phyloP scores from a whole-genome alignment of 441 rosid genomes.

The Adansonia gregorii region DNA sequence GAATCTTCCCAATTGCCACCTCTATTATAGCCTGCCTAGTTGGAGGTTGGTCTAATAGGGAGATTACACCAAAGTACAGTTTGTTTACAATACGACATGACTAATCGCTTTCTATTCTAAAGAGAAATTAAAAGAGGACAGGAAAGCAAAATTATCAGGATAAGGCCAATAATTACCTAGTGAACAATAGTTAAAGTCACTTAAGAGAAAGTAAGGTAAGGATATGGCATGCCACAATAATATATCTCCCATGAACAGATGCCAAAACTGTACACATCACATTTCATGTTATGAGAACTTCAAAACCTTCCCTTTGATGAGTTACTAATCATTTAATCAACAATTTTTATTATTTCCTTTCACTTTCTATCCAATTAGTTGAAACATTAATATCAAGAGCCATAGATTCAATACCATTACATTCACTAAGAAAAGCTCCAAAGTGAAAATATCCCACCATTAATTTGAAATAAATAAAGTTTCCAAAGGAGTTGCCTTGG shows the following conservation, averaged over 20 bases:
- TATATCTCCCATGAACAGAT: conserved; percentile 50
- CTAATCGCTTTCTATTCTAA: neutral
- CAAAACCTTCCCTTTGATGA: conserved; percentile 29
- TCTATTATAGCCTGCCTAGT: too few relatives aligned
- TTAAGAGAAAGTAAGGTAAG: conserved; percentile 89
- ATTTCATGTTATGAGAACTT: conserved; percentile 92
- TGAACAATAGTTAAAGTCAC: conserved; percentile 91
- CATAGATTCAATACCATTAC: neutral
- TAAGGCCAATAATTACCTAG: conserved; percentile 51
- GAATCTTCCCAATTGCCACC: too few relatives aligned
- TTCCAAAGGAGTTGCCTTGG: too few relatives aligned
- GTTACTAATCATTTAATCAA: conserved; percentile 26
- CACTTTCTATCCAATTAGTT: neutral
- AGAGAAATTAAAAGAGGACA: neutral
- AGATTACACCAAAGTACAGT: neutral
- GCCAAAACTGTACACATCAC: conserved; percentile 89
- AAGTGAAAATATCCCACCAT: neutral
- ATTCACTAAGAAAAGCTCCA: neutral
- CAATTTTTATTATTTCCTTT: neutral
- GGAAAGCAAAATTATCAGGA: neutral
- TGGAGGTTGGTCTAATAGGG: too few relatives aligned
- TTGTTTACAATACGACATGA: neutral
- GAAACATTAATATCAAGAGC: neutral
- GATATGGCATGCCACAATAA: conserved; percentile 97
- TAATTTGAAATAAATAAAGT: too few relatives aligned